Conservation (phyloP, 1,284 basidiomycete species). For the Microbotryum scabiosae region DNA sequence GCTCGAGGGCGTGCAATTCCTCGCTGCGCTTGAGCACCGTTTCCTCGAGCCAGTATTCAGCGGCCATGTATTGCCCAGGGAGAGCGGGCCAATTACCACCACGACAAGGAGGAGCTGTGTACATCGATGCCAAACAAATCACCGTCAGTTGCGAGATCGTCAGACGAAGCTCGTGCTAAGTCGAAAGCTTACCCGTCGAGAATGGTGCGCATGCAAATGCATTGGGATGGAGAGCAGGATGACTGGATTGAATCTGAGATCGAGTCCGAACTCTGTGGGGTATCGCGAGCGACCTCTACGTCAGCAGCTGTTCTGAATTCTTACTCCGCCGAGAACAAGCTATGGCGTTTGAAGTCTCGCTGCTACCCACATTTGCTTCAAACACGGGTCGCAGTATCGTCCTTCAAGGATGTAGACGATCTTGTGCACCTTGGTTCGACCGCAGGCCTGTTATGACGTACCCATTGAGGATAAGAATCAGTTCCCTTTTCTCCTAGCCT, state of each 20-base stretch:
- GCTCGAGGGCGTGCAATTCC: not conserved
- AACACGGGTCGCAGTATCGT: constrained; percentile 7
- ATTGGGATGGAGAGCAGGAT: not conserved
- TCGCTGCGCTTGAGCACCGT: not conserved
- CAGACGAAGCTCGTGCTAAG: not conserved
- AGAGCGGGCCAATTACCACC: constrained; percentile 1
- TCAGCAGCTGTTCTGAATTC: not conserved
- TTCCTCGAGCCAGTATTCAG: not conserved
- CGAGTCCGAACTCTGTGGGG: not conserved
- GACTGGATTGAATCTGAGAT: not conserved
- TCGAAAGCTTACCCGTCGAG: not conserved
- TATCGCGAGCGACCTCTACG: not conserved
- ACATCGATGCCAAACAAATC: not conserved
- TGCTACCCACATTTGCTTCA: not conserved
- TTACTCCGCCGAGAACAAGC: not conserved
- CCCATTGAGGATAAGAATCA: too few relatives aligned
- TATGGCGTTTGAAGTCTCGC: not conserved
- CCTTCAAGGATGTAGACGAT: constrained; percentile 1
- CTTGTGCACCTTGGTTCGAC: constrained; percentile 10
- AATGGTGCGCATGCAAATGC: not conserved
- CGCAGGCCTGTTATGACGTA: constrained; percentile 9
- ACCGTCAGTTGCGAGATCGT: not conserved
- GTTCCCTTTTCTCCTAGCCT: not conserved
- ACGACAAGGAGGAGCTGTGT: constrained; percentile 4
- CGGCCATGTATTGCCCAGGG: not conserved